Conservation (phyloP, 75 land plant genomes). For the Pinus albicaulis region DNA sequence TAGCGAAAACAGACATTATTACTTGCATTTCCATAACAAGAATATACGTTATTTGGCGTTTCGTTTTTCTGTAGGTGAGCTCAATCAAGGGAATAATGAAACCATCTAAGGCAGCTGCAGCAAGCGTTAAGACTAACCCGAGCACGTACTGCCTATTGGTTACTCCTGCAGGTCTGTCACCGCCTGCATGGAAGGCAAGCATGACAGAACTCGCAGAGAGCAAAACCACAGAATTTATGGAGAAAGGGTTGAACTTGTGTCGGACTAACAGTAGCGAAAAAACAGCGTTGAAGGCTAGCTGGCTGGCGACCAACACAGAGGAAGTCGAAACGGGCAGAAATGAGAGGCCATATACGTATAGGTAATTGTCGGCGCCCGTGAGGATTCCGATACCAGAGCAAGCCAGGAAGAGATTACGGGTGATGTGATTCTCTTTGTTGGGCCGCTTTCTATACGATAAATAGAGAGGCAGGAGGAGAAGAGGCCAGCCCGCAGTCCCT, state of each 20-base stretch:
- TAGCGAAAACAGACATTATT: conserved; percentile 9
- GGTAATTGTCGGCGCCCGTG: conserved; percentile 43
- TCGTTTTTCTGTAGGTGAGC: conserved; percentile 17
- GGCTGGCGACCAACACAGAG: conserved; percentile 18
- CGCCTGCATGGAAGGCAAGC: conserved; percentile 9
- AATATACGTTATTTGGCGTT: not conserved
- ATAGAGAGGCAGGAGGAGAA: conserved; percentile 38
- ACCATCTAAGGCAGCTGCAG: conserved; percentile 19
- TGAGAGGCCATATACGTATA: conserved; percentile 48
- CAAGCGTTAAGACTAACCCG: conserved; percentile 23
- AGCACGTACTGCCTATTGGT: conserved; percentile 7
- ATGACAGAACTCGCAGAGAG: conserved; percentile 20
- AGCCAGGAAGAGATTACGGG: conserved; percentile 15
- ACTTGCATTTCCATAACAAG: conserved; percentile 23
- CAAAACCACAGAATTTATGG: conserved; percentile 19
- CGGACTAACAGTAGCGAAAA: conserved; percentile 23
- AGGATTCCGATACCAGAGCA: conserved; percentile 33
- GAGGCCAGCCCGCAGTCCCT: conserved; percentile 44
- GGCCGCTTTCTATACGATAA: conserved; percentile 18
- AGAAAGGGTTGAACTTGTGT: conserved; percentile 19
- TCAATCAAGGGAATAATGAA: conserved; percentile 18
- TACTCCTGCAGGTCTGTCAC: conserved; percentile 21
- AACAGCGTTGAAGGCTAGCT: conserved; percentile 33
- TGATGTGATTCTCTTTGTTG: conserved; percentile 13
- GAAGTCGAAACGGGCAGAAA: conserved; percentile 20